Evolutionary conservation across 352 stramenopile genomes (phyloP), one percentile per base, ranked within the genome.

Genomic region (Phytopythium kandeliae): DNA sequence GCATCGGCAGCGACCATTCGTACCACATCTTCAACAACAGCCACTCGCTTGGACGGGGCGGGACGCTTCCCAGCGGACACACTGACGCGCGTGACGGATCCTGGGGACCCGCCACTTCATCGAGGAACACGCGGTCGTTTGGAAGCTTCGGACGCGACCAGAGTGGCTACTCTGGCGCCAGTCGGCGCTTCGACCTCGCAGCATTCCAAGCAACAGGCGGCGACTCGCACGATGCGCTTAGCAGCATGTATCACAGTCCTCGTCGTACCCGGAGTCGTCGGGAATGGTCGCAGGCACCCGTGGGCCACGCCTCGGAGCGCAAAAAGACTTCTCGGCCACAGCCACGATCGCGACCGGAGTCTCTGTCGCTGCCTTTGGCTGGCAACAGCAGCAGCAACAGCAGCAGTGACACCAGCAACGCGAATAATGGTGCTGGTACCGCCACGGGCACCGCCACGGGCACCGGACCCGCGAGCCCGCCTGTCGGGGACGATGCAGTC

Each of bases 171-270:
- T 55, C 56, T 9, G 57, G 50, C 16, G 54, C 69, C 22, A 59
- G 64, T 12, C 54, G 59, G 30, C 48, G 57, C 36, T 84, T 90
- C 51, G 76, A 90, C 45, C 69, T 88, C 30, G 65, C 67, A 22
- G 67, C 69, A 16, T 84, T 84, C 54, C 72, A 84, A 31, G 66
- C 64, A 0, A 59, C 64, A 34, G 60, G 33, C 15, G 50, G 26
- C 4, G 44, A 53, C 24, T 15, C 47, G 21, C 33, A 34, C 21
- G 31, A 13, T 26, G 28, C 22, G 22, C 49, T 48, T n/a, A 53
- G 21, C 24, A 49, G 48, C 16, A 28, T 56, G 15, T 65, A 53
- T 11, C 37, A 60, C 3, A 44, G 48, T 38, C 45, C 62, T 28
- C 51, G 64, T 46, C 26, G 17, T 16, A 31, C 21, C 12, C 31